Percentiles rank a stretch among this genome's conserved stretches.
These are phyloP conservation scores for Vaccinium macrocarpon DNA, from an alignment of 148 eudicot genomes.

Conservation along the genomic window DNA sequence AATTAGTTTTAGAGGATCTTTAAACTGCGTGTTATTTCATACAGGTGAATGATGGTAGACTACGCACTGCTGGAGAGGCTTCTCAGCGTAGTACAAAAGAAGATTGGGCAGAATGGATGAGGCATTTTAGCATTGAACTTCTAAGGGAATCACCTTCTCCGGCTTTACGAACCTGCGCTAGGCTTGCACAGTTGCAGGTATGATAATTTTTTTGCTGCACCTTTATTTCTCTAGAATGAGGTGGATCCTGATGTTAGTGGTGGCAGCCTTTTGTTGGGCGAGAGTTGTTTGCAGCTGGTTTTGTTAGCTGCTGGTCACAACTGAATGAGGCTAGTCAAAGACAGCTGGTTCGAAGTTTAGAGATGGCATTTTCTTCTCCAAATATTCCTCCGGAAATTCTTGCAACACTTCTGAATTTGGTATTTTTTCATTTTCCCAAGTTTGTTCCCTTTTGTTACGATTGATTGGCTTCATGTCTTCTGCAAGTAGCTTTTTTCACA, in stretches of 20 bases:
- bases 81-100: slow-evolving; percentile 99
- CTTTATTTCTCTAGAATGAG: slow-evolving; percentile 1
- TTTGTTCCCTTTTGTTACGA: neutral
- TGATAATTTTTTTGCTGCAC: slow-evolving; percentile 6
- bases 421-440: slow-evolving; percentile 17
- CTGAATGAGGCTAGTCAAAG: slow-evolving; percentile 77
- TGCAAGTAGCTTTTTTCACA: neutral
- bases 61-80: slow-evolving; percentile 95
- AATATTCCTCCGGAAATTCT: slow-evolving; percentile 97
- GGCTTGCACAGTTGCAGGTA: slow-evolving; percentile 96
- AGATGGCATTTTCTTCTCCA: slow-evolving; percentile 96
- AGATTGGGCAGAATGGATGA: slow-evolving; percentile 99
- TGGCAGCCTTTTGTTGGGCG: slow-evolving; percentile 97
- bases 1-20: neutral
- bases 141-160: slow-evolving; percentile 96
- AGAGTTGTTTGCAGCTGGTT: slow-evolving; percentile 97
- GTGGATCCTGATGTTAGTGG: slow-evolving; percentile 24
- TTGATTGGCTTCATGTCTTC: neutral
- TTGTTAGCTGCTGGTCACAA: slow-evolving; percentile 98
- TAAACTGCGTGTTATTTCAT: neutral
- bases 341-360: slow-evolving; percentile 80
- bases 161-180: slow-evolving; percentile 92
- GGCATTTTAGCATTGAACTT: slow-evolving; percentile 96
- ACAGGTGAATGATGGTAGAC: slow-evolving; percentile 82
- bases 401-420: slow-evolving; percentile 96